Percentiles rank a stretch among this genome's conserved stretches.
Evolutionary conservation across 306 rosid genomes (phyloP).

Genomic region (Castanea sativa): DNA sequence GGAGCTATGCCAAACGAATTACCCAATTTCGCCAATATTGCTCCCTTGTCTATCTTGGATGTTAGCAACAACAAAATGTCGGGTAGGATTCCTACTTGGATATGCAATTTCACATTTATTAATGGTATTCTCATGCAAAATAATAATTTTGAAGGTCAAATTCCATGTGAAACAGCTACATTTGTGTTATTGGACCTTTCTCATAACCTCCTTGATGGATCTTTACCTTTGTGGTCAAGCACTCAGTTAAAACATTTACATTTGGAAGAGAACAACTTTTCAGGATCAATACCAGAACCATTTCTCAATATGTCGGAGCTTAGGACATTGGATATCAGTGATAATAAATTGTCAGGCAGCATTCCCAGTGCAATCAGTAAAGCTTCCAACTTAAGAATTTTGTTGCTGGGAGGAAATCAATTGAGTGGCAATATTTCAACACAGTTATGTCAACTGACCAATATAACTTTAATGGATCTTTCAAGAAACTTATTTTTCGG

Average conservation of each 20-base stretch:
- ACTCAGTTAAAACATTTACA: neutral
- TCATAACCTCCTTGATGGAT: neutral
- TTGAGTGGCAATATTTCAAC: too few relatives aligned
- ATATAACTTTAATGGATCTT: too few relatives aligned
- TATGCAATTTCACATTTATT: accelerated
- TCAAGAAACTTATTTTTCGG: too few relatives aligned
- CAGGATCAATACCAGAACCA: too few relatives aligned
- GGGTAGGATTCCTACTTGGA: neutral
- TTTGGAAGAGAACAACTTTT: too few relatives aligned
- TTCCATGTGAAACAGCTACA: neutral
- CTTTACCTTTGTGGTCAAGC: neutral
- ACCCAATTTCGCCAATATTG: accelerated
- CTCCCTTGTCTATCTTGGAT: accelerated
- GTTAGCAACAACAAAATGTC: neutral
- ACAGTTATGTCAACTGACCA: too few relatives aligned
- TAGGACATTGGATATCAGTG: neutral
- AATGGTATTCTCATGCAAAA: neutral
- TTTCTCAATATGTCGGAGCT: neutral
- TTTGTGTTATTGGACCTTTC: neutral
- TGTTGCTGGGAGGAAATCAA: too few relatives aligned
- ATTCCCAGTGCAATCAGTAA: too few relatives aligned
- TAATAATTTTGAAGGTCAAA: neutral
- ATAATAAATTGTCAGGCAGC: too few relatives aligned
- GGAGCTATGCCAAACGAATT: neutral
- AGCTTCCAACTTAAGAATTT: too few relatives aligned